Evolutionary conservation across 2,329 filamentous ascomycete species (phyloP).

Genomic region (Penicillium sp.): DNA sequence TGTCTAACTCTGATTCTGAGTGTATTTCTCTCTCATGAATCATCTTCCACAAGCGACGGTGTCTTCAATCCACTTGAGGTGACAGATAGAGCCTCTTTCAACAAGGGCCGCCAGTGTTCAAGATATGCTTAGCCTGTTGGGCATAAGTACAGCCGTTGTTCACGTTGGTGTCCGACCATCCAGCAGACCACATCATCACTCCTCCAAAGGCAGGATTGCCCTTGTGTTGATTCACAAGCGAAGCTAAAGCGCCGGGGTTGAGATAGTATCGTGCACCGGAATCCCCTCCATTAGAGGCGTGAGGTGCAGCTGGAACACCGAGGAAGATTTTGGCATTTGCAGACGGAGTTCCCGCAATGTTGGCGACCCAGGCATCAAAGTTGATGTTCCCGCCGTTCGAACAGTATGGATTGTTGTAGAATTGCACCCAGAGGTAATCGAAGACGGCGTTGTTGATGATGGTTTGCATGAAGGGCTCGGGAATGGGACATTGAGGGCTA

Average conservation of each 20-base stretch:
- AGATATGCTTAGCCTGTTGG: constrained; percentile 43
- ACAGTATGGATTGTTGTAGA: constrained; percentile 46
- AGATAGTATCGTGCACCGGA: constrained; percentile 22
- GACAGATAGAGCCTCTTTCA: background rate
- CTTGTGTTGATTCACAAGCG: constrained; percentile 13
- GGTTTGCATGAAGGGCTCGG: constrained; percentile 46
- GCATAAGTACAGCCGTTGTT: constrained; percentile 45
- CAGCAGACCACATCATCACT: constrained; percentile 45
- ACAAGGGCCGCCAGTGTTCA: constrained; percentile 35
- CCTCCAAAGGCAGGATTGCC: constrained; percentile 19
- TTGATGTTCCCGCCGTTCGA: constrained; percentile 27
- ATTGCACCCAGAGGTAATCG: constrained; percentile 50
- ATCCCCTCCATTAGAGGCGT: constrained; percentile 37
- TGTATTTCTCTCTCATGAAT: too few species aligned
- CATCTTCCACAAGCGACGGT: too few species aligned
- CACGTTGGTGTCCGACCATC: constrained; percentile 41
- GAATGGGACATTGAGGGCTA: constrained; percentile 51
- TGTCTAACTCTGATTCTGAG: too few species aligned
- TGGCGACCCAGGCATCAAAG: constrained; percentile 22
- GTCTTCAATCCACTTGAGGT: background rate
- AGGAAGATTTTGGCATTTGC: constrained; percentile 25
- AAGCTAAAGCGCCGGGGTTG: constrained; percentile 13
- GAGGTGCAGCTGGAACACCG: constrained; percentile 26
- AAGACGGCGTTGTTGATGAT: constrained; percentile 44
- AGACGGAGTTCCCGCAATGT: constrained; percentile 20